A percentile compares a stretch with the other conserved stretches of the same genome.
Evolutionary conservation across 129 eudicot genomes (phyloP).

Genomic region (Rutidosis leptorrhynchoides): DNA sequence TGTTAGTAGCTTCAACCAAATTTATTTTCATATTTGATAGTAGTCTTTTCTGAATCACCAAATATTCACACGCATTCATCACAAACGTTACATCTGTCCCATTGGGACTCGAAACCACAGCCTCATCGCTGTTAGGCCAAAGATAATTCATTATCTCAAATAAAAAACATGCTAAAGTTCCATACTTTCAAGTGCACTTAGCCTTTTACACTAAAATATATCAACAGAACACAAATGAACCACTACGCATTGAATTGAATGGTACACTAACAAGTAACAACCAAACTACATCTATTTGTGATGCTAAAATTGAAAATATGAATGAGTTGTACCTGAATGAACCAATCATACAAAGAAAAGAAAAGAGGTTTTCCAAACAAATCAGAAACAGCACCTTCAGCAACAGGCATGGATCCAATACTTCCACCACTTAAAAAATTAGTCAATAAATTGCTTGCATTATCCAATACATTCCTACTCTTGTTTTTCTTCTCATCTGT

Average conservation of each 20-base stretch:
- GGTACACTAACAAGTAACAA: slow-evolving; percentile 1
- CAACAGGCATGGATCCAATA: slow-evolving; percentile 85
- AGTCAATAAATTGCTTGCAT: slow-evolving; percentile 92
- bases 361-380: slow-evolving; percentile 85
- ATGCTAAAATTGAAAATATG: background rate
- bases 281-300: background rate
- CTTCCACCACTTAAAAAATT: slow-evolving; percentile 84
- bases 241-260: background rate
- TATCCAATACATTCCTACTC: slow-evolving; percentile 68
- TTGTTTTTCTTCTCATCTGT: slow-evolving; percentile 58
- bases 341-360: slow-evolving; percentile 95
- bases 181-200: background rate
- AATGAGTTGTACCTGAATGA: slow-evolving; percentile 66
- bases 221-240: background rate
- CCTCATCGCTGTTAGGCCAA: background rate
- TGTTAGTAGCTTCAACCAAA: too few relatives aligned
- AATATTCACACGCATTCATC: background rate
- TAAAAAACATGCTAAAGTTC: background rate
- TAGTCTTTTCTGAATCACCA: background rate
- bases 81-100: background rate
- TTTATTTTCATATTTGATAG: background rate
- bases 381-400: slow-evolving; percentile 99
- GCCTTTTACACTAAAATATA: background rate
- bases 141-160: background rate
- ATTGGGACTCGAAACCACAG: background rate